These are phyloP conservation scores for Pythium angustatum DNA, from an alignment of 352 stramenopile species.

Conservation along the genomic window DNA sequence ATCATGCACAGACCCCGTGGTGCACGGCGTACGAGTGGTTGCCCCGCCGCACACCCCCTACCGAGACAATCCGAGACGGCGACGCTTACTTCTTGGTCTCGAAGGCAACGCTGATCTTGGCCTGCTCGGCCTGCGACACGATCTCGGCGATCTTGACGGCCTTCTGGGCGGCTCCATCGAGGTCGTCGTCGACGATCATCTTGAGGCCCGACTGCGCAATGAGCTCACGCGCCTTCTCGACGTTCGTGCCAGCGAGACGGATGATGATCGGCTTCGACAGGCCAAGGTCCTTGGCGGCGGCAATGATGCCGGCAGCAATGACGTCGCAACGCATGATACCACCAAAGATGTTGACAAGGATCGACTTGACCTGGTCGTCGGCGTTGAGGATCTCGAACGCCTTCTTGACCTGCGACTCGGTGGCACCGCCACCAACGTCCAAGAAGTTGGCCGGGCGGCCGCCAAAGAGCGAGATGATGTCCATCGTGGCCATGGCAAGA, in stretches of 20 bases:
- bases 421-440: conserved; percentile 96
- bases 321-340: conserved; percentile 99
- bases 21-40: too few relatives aligned
- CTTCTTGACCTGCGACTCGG: conserved; percentile 89
- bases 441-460: conserved; percentile 98
- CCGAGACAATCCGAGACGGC: too few relatives aligned
- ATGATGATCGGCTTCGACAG: conserved; percentile 98
- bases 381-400: conserved; percentile 84
- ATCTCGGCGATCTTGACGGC: conserved; percentile 92
- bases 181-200: conserved; percentile 94
- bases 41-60: too few relatives aligned
- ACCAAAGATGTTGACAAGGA: conserved; percentile 99
- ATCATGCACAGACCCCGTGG: too few relatives aligned
- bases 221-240: conserved; percentile 93
- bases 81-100: conserved; percentile 37
- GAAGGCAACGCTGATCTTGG: conserved; percentile 74
- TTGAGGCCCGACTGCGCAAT: conserved; percentile 93
- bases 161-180: conserved; percentile 95
- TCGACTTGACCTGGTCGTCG: conserved; percentile 96
- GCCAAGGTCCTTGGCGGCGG: conserved; percentile 94
- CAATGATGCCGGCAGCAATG: conserved; percentile 96
- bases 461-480: conserved; percentile 99
- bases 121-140: conserved; percentile 68
- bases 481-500: conserved; percentile 99
- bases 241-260: conserved; percentile 97